phyloP scores from a whole-genome alignment of 805 yeast species.

The Saccharomycopsis sp. region DNA sequence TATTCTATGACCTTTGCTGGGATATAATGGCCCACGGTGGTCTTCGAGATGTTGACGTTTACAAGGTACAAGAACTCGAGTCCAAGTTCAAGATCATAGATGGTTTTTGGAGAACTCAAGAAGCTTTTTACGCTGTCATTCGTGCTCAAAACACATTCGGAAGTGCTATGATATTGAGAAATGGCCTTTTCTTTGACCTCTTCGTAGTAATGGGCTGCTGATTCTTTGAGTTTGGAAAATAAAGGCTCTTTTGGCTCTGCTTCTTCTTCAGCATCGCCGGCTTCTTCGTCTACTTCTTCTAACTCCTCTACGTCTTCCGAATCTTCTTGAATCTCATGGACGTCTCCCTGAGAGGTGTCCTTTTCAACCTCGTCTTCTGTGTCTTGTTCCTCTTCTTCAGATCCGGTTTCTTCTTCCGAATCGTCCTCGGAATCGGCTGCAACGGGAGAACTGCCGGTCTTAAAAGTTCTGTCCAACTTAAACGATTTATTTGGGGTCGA shows the following conservation, averaged over 20 bases:
- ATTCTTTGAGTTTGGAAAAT: conserved; percentile 6
- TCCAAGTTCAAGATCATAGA: conserved; percentile 10
- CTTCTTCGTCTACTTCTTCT: conserved; percentile 1
- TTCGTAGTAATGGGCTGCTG: conserved; percentile 2
- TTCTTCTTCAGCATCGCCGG: conserved; percentile 1
- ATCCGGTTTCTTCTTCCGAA: neutral
- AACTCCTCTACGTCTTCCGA: conserved; percentile 18
- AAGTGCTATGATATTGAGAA: neutral
- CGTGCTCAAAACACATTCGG: neutral
- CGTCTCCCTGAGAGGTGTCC: neutral
- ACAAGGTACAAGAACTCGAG: conserved; percentile 23
- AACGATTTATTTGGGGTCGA: conserved; percentile 7
- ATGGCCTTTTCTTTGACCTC: conserved; percentile 1
- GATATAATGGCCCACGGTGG: conserved; percentile 21
- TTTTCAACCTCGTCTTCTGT: neutral
- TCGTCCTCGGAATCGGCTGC: neutral
- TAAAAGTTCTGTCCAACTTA: neutral
- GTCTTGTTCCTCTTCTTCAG: conserved; percentile 4
- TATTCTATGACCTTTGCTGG: conserved; percentile 23
- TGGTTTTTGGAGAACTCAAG: conserved; percentile 11
- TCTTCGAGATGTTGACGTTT: conserved; percentile 22
- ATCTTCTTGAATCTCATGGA: conserved; percentile 8
- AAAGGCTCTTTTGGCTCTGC: neutral
- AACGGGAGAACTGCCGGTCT: neutral
- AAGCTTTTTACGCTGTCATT: conserved; percentile 8